Conservation (phyloP, 169 alveolate genomes). For the Toxoplasma gondii region DNA sequence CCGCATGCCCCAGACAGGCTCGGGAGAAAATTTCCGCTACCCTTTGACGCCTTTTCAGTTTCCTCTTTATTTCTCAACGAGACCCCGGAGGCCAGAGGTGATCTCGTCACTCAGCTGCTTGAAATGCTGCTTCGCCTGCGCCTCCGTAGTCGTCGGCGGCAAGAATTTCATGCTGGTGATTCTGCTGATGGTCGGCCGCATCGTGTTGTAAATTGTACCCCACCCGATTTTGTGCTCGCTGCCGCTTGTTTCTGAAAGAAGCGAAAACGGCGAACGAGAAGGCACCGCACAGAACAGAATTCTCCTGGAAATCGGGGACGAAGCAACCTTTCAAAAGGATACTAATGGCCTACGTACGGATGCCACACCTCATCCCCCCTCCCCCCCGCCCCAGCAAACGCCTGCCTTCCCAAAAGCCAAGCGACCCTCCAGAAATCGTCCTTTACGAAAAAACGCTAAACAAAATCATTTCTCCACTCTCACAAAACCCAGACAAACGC, state of each 20-base stretch:
- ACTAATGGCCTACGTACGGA: background rate
- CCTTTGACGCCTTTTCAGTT: no score
- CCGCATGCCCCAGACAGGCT: no score
- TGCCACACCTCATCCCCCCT: background rate
- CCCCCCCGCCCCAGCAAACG: no score
- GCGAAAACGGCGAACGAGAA: background rate
- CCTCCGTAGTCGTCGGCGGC: slow-evolving; percentile 83
- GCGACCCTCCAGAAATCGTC: no score
- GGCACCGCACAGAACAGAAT: background rate
- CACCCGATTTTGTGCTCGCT: slow-evolving; percentile 90
- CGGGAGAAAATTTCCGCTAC: no score
- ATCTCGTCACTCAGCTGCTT: slow-evolving; percentile 63
- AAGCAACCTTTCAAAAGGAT: background rate
- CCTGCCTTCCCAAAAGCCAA: no score
- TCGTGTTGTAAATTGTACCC: slow-evolving; percentile 92
- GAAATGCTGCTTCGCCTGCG: slow-evolving; percentile 79
- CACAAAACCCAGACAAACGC: no score
- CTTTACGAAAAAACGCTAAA: no score
- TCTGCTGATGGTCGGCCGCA: slow-evolving; percentile 89
- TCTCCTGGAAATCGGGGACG: background rate
- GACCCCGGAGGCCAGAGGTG: slow-evolving; percentile 33
- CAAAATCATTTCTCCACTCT: no score
- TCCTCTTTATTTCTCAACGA: slow-evolving; percentile 57
- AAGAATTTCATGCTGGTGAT: slow-evolving; percentile 92
- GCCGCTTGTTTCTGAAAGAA: slow-evolving; percentile 81